Evolutionary conservation across 805 yeast species (phyloP).

Genomic region (Pichia pseudocactophila): DNA sequence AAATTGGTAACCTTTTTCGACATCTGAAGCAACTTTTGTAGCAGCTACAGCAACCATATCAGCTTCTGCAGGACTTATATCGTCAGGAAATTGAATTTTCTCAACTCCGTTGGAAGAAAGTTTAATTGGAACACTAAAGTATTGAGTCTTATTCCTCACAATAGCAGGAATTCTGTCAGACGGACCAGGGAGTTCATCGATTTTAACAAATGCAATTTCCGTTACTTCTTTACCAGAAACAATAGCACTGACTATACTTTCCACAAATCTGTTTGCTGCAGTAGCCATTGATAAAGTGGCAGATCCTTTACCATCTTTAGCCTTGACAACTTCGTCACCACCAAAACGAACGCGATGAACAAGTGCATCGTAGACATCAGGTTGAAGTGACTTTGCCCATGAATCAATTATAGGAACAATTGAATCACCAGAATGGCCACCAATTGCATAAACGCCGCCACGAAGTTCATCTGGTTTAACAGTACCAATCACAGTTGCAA

Average conservation of each 20-base stretch:
- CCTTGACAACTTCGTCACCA: constrained; percentile 94
- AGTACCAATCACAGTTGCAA: constrained; percentile 20
- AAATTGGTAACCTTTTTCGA: constrained; percentile 18
- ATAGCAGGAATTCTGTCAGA: constrained; percentile 26
- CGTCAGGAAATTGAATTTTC: constrained; percentile 13
- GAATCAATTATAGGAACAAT: constrained; percentile 40
- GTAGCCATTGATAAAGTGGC: constrained; percentile 95
- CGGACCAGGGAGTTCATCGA: constrained; percentile 36
- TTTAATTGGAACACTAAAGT: constrained; percentile 41
- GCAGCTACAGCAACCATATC: constrained; percentile 13
- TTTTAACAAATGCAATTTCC: constrained; percentile 43
- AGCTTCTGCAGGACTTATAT: constrained; percentile 11
- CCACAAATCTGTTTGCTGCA: constrained; percentile 80
- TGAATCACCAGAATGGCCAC: constrained; percentile 51
- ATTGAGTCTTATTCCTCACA: constrained; percentile 27
- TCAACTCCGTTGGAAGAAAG: constrained; percentile 30
- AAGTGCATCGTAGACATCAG: constrained; percentile 36
- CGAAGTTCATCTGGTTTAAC: constrained; percentile 25
- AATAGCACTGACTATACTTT: constrained; percentile 27
- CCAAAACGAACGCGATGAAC: constrained; percentile 78
- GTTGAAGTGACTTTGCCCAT: constrained; percentile 31
- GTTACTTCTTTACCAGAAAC: constrained; percentile 19
- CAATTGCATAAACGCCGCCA: constrained; percentile 42
- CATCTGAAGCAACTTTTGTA: constrained; percentile 14
- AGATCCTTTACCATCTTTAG: constrained; percentile 90